phyloP scores from a whole-genome alignment of 2,329 filamentous ascomycete genomes.

The Penicillium sp. region DNA sequence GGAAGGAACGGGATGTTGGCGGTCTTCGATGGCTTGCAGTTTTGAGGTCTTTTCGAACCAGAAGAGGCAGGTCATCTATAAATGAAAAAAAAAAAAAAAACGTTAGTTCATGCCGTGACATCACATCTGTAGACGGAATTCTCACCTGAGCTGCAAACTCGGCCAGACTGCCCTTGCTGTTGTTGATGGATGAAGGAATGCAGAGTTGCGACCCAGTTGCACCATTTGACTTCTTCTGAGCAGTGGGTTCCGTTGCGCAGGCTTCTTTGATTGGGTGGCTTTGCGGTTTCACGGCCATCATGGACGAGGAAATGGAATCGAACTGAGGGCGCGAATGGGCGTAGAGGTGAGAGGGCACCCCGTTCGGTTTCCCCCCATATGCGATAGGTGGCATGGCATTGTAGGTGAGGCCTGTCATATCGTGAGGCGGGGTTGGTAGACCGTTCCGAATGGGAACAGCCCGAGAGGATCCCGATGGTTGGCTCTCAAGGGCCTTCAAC shows the following conservation, averaged over 20 bases:
- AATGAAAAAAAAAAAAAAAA: neutral
- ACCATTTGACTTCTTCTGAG: constrained; percentile 29
- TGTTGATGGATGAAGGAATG: constrained; percentile 72
- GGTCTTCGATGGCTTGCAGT: constrained; percentile 69
- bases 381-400: constrained; percentile 31
- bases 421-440: constrained; percentile 42
- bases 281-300: constrained; percentile 25
- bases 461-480: constrained; percentile 27
- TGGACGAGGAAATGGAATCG: constrained; percentile 22
- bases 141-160: constrained; percentile 79
- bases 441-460: constrained; percentile 42
- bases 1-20: constrained; percentile 46
- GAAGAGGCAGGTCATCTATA: constrained; percentile 88
- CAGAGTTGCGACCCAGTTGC: constrained; percentile 56
- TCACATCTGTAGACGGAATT: neutral
- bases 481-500: constrained; percentile 16
- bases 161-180: constrained; percentile 70
- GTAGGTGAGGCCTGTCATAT: constrained; percentile 44
- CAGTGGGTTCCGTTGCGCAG: constrained; percentile 19
- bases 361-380: constrained; percentile 33
- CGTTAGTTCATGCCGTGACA: constrained; percentile 1
- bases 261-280: constrained; percentile 24
- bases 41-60: constrained; percentile 93
- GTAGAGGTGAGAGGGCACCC: constrained; percentile 27
- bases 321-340: constrained; percentile 22